Conservation (phyloP, 2,329 filamentous ascomycete species). For the Xylariaceae sp. region DNA sequence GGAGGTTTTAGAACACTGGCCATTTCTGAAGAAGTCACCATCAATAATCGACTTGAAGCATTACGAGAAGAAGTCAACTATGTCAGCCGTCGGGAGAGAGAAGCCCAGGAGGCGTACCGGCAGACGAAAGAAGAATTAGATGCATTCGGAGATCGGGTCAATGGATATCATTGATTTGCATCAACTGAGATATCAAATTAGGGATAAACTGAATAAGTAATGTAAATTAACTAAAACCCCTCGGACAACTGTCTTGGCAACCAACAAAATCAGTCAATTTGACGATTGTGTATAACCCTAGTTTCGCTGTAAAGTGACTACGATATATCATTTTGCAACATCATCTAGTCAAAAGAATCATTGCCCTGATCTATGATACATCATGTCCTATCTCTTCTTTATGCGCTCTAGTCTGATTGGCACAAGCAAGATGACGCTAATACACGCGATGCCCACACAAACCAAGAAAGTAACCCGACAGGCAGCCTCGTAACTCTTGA, state of each 20-base stretch:
- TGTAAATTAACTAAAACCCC: no score
- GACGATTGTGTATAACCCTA: neutral
- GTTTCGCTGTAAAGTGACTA: neutral
- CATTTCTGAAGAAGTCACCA: conserved; percentile 73
- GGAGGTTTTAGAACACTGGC: conserved; percentile 72
- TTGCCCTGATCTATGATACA: conserved; percentile 37
- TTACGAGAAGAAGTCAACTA: conserved; percentile 80
- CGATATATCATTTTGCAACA: conserved; percentile 19
- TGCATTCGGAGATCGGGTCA: conserved; percentile 42
- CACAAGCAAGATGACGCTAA: conserved; percentile 45
- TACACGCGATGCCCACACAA: conserved; percentile 43
- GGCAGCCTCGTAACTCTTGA: conserved; percentile 51
- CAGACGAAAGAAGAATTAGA: conserved; percentile 73
- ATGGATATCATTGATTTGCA: conserved; percentile 28
- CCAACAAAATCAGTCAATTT: no score
- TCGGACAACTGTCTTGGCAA: no score
- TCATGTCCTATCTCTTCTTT: conserved; percentile 26
- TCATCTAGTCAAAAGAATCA: no score
- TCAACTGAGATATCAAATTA: conserved; percentile 1
- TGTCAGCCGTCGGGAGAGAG: conserved; percentile 75
- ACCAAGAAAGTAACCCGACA: conserved; percentile 45
- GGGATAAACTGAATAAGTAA: no score
- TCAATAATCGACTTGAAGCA: conserved; percentile 66
- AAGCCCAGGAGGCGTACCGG: conserved; percentile 85
- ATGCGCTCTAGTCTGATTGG: conserved; percentile 53